phyloP scores from a whole-genome alignment of 495 filamentous ascomycete genomes.

The Penicillium psychrofluorescens region DNA sequence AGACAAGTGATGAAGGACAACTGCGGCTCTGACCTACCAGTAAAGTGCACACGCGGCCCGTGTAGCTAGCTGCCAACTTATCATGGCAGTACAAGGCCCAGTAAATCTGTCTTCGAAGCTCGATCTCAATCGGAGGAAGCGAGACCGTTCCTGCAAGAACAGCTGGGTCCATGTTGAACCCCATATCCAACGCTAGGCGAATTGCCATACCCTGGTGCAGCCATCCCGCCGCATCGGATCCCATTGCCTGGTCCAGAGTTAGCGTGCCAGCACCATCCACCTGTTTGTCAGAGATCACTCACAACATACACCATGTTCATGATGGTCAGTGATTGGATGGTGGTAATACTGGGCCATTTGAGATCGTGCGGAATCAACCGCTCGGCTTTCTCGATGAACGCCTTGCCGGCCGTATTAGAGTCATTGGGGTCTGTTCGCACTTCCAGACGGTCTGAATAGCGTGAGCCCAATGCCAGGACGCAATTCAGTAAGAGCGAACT shows the following conservation, averaged over 20 bases:
- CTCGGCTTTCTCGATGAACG: slow-evolving; percentile 64
- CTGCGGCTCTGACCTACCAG: slow-evolving; percentile 7
- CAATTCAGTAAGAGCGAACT: slow-evolving; percentile 71
- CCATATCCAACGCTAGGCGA: slow-evolving; percentile 23
- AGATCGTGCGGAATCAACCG: slow-evolving; percentile 49
- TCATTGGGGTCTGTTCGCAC: slow-evolving; percentile 56
- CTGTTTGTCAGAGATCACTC: background rate
- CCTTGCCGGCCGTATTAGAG: slow-evolving; percentile 57
- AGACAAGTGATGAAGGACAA: background rate
- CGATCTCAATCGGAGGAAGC: slow-evolving; percentile 15
- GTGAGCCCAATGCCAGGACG: slow-evolving; percentile 63
- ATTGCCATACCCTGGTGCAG: slow-evolving; percentile 23
- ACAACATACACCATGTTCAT: slow-evolving; percentile 43
- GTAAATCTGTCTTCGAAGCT: slow-evolving; percentile 23
- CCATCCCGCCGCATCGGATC: slow-evolving; percentile 22
- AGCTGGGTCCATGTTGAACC: slow-evolving; percentile 20
- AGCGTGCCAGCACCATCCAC: too few relatives aligned
- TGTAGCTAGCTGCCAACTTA: slow-evolving; percentile 23
- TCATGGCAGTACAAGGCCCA: slow-evolving; percentile 26
- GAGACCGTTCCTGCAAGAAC: slow-evolving; percentile 14
- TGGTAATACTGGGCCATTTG: slow-evolving; percentile 56
- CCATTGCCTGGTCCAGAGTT: slow-evolving; percentile 11
- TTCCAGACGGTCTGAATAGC: slow-evolving; percentile 59
- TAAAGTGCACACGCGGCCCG: slow-evolving; percentile 23
- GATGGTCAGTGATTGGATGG: slow-evolving; percentile 69